Percentiles rank a stretch among this genome's conserved stretches.
Conservation (phyloP, 2,329 filamentous ascomycete genomes). For the Botrytis paeoniae region DNA sequence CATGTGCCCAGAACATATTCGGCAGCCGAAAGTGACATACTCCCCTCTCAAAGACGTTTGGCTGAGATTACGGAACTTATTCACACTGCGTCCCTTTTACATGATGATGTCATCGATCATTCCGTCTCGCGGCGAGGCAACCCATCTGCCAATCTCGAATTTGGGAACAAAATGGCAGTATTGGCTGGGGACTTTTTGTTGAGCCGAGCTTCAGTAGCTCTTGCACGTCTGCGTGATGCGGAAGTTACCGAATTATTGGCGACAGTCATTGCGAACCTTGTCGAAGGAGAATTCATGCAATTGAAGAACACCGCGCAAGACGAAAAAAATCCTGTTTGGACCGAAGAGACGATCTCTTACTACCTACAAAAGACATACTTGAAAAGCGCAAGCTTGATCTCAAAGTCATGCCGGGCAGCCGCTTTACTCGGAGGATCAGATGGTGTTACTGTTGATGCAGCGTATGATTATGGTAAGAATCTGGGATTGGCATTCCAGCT, state of each 20-base stretch:
- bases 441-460: conserved; percentile 78
- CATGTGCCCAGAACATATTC: conserved; percentile 34
- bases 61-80: conserved; percentile 98
- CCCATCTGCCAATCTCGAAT: conserved; percentile 88
- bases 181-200: conserved; percentile 95
- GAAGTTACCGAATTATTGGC: conserved; percentile 94
- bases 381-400: conserved; percentile 93
- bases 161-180: conserved; percentile 99
- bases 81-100: conserved; percentile 91
- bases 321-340: conserved; percentile 80
- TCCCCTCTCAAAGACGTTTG: conserved; percentile 87
- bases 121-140: conserved; percentile 79
- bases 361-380: conserved; percentile 98
- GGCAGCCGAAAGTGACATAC: conserved; percentile 60
- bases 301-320: conserved; percentile 92
- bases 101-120: conserved; percentile 98
- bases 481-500: conserved; percentile 93
- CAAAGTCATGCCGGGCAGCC: conserved; percentile 88
- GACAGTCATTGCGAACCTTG: conserved; percentile 94
- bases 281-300: conserved; percentile 99
- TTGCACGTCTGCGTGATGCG: conserved; percentile 84
- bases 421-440: conserved; percentile 80
- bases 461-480: conserved; percentile 91
- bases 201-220: conserved; percentile 86
- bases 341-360: conserved; percentile 84